Percentiles rank a stretch among this genome's conserved stretches.
Conservation (phyloP, 164 flowering plant species). For the Sedum album region DNA sequence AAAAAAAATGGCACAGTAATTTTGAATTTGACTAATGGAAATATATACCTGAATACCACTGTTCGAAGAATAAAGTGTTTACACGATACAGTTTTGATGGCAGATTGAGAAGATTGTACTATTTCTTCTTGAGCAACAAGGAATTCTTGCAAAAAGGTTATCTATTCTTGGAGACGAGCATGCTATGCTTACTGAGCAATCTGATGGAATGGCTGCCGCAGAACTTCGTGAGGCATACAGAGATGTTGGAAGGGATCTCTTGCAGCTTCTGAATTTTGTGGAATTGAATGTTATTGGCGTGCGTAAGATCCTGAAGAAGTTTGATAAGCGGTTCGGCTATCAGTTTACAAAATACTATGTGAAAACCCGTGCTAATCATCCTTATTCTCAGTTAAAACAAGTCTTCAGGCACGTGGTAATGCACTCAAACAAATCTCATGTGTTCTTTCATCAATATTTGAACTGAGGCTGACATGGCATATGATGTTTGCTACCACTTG, state of each 20-base stretch:
- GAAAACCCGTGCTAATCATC: conserved; percentile 70
- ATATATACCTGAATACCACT: not conserved
- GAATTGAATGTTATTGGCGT: conserved; percentile 68
- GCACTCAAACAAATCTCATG: not conserved
- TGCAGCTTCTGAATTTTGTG: conserved; percentile 49
- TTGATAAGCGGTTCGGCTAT: conserved; percentile 59
- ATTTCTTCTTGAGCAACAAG: conserved; percentile 68
- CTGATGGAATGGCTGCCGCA: conserved; percentile 33
- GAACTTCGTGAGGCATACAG: conserved; percentile 52
- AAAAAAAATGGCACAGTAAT: too few relatives aligned
- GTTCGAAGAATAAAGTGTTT: not conserved
- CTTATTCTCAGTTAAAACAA: conserved; percentile 67
- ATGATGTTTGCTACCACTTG: not conserved
- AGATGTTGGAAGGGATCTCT: conserved; percentile 46
- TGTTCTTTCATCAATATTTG: not conserved
- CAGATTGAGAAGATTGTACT: conserved; percentile 69
- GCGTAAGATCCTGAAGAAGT: conserved; percentile 66
- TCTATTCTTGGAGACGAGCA: conserved; percentile 34
- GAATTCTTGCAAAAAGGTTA: conserved; percentile 45
- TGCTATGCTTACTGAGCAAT: conserved; percentile 33
- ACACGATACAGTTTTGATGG: not conserved
- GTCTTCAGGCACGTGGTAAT: conserved; percentile 74
- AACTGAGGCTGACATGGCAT: not conserved
- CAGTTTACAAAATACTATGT: conserved; percentile 64
- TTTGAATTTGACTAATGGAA: too few relatives aligned